Evolutionary conservation across 108 stramenopile species (phyloP).

Genomic region (Cyclotella choctawhatcheeana): DNA sequence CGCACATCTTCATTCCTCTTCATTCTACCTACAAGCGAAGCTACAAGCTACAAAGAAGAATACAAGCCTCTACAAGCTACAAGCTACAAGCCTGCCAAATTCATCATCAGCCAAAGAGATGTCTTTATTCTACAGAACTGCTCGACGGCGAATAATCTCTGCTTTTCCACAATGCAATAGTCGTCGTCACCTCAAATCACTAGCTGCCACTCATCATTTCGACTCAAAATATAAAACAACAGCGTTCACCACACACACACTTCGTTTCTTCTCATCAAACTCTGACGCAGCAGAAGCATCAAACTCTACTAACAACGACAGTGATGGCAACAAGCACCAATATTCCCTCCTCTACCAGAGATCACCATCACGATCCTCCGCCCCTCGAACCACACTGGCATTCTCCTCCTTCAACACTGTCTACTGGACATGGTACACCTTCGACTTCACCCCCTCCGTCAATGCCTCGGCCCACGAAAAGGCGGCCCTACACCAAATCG

Average conservation of each 20-base stretch:
- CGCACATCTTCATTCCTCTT: too few species aligned
- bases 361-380: conserved; percentile 35
- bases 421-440: conserved; percentile 62
- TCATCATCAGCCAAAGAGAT: too few species aligned
- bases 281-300: neutral
- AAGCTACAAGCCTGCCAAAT: too few species aligned
- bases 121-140: too few species aligned
- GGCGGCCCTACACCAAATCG: conserved; percentile 41
- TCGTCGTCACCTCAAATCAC: too few species aligned
- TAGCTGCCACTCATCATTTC: too few species aligned
- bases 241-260: neutral
- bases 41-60: too few species aligned
- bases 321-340: neutral
- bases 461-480: conserved; percentile 48
- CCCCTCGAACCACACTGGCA: conserved; percentile 39
- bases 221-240: too few species aligned
- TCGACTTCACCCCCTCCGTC: conserved; percentile 57
- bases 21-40: too few species aligned
- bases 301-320: neutral
- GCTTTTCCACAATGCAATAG: too few species aligned
- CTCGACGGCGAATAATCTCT: too few species aligned
- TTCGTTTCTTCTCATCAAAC: neutral
- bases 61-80: too few species aligned
- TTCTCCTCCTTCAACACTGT: conserved; percentile 47
- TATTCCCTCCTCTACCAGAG: conserved; percentile 52